Evolutionary conservation across 1,284 basidiomycete species (phyloP).

Genomic region (Laetiporus sulphureus): DNA sequence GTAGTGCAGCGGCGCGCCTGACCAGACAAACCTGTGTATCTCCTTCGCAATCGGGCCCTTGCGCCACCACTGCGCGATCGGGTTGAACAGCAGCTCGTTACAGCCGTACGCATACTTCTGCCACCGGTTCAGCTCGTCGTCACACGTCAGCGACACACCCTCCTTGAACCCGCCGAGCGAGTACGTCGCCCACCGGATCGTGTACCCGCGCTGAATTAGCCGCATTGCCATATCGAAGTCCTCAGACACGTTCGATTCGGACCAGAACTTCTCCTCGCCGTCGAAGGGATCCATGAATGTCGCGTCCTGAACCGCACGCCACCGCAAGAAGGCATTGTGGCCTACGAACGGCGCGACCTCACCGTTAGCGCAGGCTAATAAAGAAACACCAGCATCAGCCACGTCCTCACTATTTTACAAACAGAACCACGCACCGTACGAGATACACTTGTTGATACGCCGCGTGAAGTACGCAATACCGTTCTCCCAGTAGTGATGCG

Average conservation of each 20-base stretch:
- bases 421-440: conserved; percentile 26
- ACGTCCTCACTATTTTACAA: not conserved
- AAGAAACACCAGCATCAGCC: not conserved
- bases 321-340: conserved; percentile 55
- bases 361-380: conserved; percentile 37
- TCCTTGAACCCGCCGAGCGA: conserved; percentile 48
- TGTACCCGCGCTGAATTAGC: conserved; percentile 42
- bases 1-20: conserved; percentile 34
- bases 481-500: conserved; percentile 53
- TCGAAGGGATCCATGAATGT: conserved; percentile 39
- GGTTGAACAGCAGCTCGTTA: conserved; percentile 37
- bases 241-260: conserved; percentile 52
- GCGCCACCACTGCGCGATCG: conserved; percentile 39
- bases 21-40: conserved; percentile 40
- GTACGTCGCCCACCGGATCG: conserved; percentile 52
- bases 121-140: conserved; percentile 51
- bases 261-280: conserved; percentile 46
- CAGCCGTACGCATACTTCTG: conserved; percentile 50
- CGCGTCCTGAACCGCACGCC: conserved; percentile 48
- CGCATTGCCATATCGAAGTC: conserved; percentile 53
- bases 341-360: conserved; percentile 54
- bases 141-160: conserved; percentile 48
- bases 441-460: conserved; percentile 39
- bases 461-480: conserved; percentile 53
- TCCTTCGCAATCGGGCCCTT: conserved; percentile 42